Percentiles rank a stretch among this genome's conserved stretches.
These are phyloP conservation scores for Ogataea sp. DNA, from an alignment of 805 yeast species.

Conservation along the genomic window DNA sequence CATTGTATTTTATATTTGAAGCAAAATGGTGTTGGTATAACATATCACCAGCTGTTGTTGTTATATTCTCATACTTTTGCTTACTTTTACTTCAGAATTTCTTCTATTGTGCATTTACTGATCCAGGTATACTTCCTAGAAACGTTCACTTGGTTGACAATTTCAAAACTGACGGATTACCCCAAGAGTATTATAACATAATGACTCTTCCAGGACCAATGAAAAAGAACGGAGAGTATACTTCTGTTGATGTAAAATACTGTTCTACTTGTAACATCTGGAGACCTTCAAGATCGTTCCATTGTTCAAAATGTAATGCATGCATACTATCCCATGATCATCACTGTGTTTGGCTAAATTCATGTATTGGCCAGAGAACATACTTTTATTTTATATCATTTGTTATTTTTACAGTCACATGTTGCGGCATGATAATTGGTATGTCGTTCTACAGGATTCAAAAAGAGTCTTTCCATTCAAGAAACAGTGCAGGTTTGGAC, in stretches of 20 bases:
- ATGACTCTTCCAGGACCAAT: slow-evolving; percentile 39
- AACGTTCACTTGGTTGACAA: slow-evolving; percentile 50
- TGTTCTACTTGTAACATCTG: slow-evolving; percentile 59
- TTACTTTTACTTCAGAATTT: slow-evolving; percentile 37
- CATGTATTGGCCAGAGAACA: slow-evolving; percentile 70
- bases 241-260: slow-evolving; percentile 34
- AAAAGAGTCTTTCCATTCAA: background rate
- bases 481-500: background rate
- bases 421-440: slow-evolving; percentile 20
- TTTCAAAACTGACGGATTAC: slow-evolving; percentile 27
- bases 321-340: slow-evolving; percentile 63
- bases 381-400: slow-evolving; percentile 54
- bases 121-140: slow-evolving; percentile 66
- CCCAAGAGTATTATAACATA: slow-evolving; percentile 49
- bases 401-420: slow-evolving; percentile 28
- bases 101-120: slow-evolving; percentile 46
- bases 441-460: slow-evolving; percentile 20
- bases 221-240: slow-evolving; percentile 1
- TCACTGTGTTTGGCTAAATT: slow-evolving; percentile 58
- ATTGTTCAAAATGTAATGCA: slow-evolving; percentile 60
- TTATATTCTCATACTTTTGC: slow-evolving; percentile 56
- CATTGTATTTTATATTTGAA: slow-evolving; percentile 47
- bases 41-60: slow-evolving; percentile 45
- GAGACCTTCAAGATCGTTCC: slow-evolving; percentile 72
- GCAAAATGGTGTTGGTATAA: slow-evolving; percentile 48